Percentiles rank a stretch among this genome's conserved stretches.
Evolutionary conservation across 78 protist species (phyloP).

Genomic region (Dictyostelium brefeldianum): DNA sequence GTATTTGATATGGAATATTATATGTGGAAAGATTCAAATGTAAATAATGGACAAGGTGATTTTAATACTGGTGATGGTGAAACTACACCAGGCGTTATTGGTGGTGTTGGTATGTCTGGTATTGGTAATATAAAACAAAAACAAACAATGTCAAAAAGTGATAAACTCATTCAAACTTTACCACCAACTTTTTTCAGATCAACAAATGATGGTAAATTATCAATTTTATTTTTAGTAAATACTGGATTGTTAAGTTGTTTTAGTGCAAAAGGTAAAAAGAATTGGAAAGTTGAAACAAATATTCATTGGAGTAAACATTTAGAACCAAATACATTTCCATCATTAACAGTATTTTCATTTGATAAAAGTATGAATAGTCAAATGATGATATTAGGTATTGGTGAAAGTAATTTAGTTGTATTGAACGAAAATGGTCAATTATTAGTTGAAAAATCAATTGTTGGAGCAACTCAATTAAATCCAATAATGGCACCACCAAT

Average conservation of each 20-base stretch:
- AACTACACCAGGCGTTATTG: neutral
- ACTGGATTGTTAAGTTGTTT: slow-evolving; percentile 49
- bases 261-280: neutral
- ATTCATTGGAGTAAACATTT: slow-evolving; percentile 20
- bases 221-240: slow-evolving; percentile 34
- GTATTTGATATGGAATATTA: neutral
- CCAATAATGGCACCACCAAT: slow-evolving; percentile 74
- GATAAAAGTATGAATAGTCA: no score
- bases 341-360: slow-evolving; percentile 48
- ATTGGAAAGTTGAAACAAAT: slow-evolving; percentile 56
- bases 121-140: neutral
- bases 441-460: neutral
- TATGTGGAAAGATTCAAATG: slow-evolving; percentile 31
- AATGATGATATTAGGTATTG: slow-evolving; percentile 15
- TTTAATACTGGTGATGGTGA: neutral
- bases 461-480: neutral
- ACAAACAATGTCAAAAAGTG: neutral
- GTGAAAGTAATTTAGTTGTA: neutral
- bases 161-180: slow-evolving; percentile 9
- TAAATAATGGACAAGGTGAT: neutral
- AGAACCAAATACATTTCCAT: slow-evolving; percentile 32
- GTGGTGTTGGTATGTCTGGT: neutral
- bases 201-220: neutral
- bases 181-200: slow-evolving; percentile 45
- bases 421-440: slow-evolving; percentile 23